Percentiles rank a stretch among this genome's conserved stretches.
phyloP scores from a whole-genome alignment of 2,329 filamentous ascomycete species.

The Teratosphaeria nubilosa region DNA sequence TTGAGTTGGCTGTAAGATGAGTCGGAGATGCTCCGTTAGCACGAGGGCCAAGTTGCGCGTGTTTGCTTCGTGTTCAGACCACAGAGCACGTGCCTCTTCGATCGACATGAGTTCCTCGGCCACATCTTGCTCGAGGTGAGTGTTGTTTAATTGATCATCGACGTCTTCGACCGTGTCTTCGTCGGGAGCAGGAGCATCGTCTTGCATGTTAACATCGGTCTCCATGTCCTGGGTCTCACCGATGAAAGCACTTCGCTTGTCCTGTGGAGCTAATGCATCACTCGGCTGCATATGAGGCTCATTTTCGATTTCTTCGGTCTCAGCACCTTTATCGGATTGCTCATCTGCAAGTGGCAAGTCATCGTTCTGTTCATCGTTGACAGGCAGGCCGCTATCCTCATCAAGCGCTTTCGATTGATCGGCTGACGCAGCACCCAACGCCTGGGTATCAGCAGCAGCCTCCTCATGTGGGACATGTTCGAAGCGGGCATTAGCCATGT shows the following conservation, averaged over 20 bases:
- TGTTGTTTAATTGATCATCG: slow-evolving; percentile 57
- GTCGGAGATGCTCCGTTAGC: slow-evolving; percentile 84
- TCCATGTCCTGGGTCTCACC: slow-evolving; percentile 34
- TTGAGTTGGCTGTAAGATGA: slow-evolving; percentile 89
- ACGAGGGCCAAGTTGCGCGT: slow-evolving; percentile 81
- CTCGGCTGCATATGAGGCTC: slow-evolving; percentile 4
- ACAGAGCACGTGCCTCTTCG: slow-evolving; percentile 60
- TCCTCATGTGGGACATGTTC: slow-evolving; percentile 86
- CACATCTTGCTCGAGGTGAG: slow-evolving; percentile 45
- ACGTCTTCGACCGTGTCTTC: slow-evolving; percentile 32
- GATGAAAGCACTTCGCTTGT: slow-evolving; percentile 34
- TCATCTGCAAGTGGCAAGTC: slow-evolving; percentile 28
- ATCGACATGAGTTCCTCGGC: slow-evolving; percentile 12
- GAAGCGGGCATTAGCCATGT: slow-evolving; percentile 74
- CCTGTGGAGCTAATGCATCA: slow-evolving; percentile 13
- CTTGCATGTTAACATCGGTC: slow-evolving; percentile 31
- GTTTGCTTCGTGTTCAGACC: slow-evolving; percentile 72
- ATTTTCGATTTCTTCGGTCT: slow-evolving; percentile 9
- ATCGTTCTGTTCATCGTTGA: slow-evolving; percentile 38
- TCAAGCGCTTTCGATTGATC: slow-evolving; percentile 81
- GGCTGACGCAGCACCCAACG: slow-evolving; percentile 75
- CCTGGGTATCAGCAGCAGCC: slow-evolving; percentile 74
- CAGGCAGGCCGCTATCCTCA: slow-evolving; percentile 77
- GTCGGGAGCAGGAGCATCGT: slow-evolving; percentile 26
- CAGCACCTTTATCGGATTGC: slow-evolving; percentile 11